Conservation (phyloP, 768 basidiomycete species). For the Pleurotus djamor region DNA sequence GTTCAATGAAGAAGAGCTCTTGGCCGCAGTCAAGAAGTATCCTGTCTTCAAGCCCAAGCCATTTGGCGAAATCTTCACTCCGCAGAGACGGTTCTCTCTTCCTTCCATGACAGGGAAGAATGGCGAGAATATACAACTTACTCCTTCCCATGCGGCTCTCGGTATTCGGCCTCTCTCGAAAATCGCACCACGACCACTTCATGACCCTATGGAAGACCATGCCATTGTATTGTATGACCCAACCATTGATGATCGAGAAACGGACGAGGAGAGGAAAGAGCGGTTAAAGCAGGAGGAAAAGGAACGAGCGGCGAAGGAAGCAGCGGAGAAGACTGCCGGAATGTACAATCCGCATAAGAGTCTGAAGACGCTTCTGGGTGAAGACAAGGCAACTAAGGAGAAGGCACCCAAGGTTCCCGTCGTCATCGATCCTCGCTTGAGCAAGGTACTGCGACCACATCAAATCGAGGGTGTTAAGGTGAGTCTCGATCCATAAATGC, state of each 20-base stretch:
- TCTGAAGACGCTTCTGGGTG: constrained; percentile 73
- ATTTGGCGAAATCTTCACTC: constrained; percentile 48
- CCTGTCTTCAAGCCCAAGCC: constrained; percentile 84
- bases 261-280: constrained; percentile 79
- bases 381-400: constrained; percentile 65
- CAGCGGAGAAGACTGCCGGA: constrained; percentile 66
- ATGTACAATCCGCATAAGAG: constrained; percentile 93
- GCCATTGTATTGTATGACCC: constrained; percentile 98
- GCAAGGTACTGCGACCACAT: constrained; percentile 92
- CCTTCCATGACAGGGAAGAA: constrained; percentile 76
- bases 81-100: constrained; percentile 69
- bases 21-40: constrained; percentile 62
- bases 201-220: constrained; percentile 97
- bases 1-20: constrained; percentile 63
- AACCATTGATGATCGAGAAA: constrained; percentile 90
- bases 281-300: constrained; percentile 73
- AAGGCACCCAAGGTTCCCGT: constrained; percentile 84
- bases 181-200: constrained; percentile 87
- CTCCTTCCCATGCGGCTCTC: constrained; percentile 69
- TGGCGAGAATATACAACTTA: constrained; percentile 55
- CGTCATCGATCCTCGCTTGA: constrained; percentile 88
- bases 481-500: constrained; percentile 10
- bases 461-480: constrained; percentile 99
- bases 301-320: constrained; percentile 60
- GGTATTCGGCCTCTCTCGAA: constrained; percentile 82